Evolutionary conservation across 805 yeast species (phyloP).

Genomic region (Cyberlindnera bimundalis): DNA sequence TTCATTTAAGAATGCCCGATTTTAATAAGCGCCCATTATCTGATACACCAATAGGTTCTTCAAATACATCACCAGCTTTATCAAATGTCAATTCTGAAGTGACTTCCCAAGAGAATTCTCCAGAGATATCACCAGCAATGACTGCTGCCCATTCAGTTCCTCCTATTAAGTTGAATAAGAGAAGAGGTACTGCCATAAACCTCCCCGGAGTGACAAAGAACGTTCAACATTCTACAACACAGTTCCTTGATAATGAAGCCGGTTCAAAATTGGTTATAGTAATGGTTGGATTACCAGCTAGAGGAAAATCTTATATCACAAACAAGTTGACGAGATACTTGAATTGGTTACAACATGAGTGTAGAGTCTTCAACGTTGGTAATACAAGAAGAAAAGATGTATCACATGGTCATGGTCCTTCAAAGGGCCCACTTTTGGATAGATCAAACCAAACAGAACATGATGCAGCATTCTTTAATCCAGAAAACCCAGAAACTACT

Average conservation of each 20-base stretch:
- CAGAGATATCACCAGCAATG: constrained; percentile 19
- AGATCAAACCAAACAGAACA: constrained; percentile 40
- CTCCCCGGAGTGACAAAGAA: constrained; percentile 90
- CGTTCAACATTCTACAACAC: constrained; percentile 42
- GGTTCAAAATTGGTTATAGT: constrained; percentile 86
- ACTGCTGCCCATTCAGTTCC: constrained; percentile 8
- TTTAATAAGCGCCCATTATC: constrained; percentile 71
- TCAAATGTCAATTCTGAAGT: constrained; percentile 28
- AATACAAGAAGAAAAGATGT: constrained; percentile 83
- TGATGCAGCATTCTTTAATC: constrained; percentile 81
- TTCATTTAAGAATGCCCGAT: constrained; percentile 31
- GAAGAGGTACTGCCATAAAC: constrained; percentile 80
- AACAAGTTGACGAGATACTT: constrained; percentile 86
- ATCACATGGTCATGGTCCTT: constrained; percentile 55
- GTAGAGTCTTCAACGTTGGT: constrained; percentile 92
- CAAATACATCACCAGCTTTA: constrained; percentile 49
- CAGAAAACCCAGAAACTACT: constrained; percentile 63
- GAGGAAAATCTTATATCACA: constrained; percentile 92
- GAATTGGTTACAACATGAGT: constrained; percentile 91
- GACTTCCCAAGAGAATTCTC: constrained; percentile 30
- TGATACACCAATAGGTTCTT: constrained; percentile 68
- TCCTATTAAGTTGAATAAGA: constrained; percentile 32
- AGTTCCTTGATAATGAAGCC: constrained; percentile 45
- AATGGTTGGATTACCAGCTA: constrained; percentile 95
- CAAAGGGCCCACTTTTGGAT: constrained; percentile 58